Conservation (phyloP, 768 basidiomycete species). For the Psilocybe sp. region DNA sequence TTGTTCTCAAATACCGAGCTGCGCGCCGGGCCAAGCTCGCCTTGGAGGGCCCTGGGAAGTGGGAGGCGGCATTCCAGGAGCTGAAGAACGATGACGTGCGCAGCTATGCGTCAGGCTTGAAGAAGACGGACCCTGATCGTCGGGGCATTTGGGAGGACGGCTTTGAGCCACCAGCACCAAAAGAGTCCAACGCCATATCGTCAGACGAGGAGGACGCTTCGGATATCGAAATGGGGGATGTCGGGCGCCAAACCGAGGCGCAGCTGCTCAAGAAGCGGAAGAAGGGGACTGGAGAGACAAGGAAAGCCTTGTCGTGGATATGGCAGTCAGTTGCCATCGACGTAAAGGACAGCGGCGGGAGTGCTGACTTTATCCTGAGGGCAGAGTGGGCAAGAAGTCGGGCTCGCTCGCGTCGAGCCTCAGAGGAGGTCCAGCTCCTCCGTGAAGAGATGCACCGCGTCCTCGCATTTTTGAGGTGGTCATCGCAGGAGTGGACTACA, state of each 20-base stretch:
- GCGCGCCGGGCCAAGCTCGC: slow-evolving; percentile 9
- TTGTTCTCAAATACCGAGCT: slow-evolving; percentile 13
- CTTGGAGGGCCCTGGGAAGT: slow-evolving; percentile 10
- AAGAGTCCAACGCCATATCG: too few relatives aligned
- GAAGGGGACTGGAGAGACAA: too few relatives aligned
- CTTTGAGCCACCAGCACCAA: neutral
- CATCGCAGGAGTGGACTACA: slow-evolving; percentile 6
- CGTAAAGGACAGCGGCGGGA: neutral
- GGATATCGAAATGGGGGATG: too few relatives aligned
- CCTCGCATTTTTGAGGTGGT: slow-evolving; percentile 15
- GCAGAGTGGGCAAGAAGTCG: slow-evolving; percentile 14
- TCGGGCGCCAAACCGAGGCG: too few relatives aligned
- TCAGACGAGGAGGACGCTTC: neutral
- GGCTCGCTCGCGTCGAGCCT: neutral
- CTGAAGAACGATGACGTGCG: slow-evolving; percentile 15
- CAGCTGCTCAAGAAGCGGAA: too few relatives aligned
- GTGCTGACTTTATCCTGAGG: slow-evolving; percentile 4
- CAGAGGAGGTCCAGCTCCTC: slow-evolving; percentile 15
- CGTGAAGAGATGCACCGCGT: slow-evolving; percentile 19
- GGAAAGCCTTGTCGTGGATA: slow-evolving; percentile 12
- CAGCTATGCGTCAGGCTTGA: slow-evolving; percentile 5
- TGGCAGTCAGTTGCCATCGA: neutral
- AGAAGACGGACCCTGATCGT: neutral
- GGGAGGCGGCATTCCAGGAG: slow-evolving; percentile 10
- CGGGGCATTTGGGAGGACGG: slow-evolving; percentile 3